Evolutionary conservation across 352 stramenopile genomes (phyloP).

Genomic region (Globisporangium perplexum): DNA sequence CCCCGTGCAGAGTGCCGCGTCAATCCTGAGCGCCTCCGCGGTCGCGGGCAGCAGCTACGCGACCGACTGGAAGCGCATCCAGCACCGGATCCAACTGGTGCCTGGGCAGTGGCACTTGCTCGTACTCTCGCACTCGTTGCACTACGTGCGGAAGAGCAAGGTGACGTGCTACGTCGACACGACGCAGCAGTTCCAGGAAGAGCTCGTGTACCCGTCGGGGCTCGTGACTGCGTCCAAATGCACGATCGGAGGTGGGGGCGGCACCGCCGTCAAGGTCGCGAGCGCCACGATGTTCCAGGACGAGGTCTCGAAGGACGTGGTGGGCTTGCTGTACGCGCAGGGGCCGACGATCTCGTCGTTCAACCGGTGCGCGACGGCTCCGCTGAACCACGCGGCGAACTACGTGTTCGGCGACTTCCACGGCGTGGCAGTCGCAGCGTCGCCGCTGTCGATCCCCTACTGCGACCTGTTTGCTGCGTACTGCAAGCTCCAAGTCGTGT

Average conservation of each 20-base stretch:
- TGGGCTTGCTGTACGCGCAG: slow-evolving; percentile 55
- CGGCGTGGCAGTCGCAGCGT: slow-evolving; percentile 33
- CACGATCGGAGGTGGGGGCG: slow-evolving; percentile 46
- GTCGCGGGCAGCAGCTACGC: slow-evolving; percentile 11
- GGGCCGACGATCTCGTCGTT: slow-evolving; percentile 60
- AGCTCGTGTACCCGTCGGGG: slow-evolving; percentile 71
- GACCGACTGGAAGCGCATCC: slow-evolving; percentile 60
- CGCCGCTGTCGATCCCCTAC: slow-evolving; percentile 32
- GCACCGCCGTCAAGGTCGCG: slow-evolving; percentile 37
- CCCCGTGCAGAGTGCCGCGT: slow-evolving; percentile 23
- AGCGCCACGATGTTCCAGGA: slow-evolving; percentile 82
- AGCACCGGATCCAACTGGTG: slow-evolving; percentile 29
- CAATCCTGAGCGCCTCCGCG: slow-evolving; percentile 27
- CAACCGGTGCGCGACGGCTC: slow-evolving; percentile 34
- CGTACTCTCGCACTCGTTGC: slow-evolving; percentile 67
- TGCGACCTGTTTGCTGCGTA: slow-evolving; percentile 31
- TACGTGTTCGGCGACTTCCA: slow-evolving; percentile 47
- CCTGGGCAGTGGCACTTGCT: slow-evolving; percentile 63
- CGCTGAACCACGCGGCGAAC: slow-evolving; percentile 11
- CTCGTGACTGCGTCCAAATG: slow-evolving; percentile 73
- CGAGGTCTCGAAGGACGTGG: slow-evolving; percentile 41
- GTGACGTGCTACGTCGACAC: slow-evolving; percentile 69
- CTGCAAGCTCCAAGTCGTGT: slow-evolving; percentile 67
- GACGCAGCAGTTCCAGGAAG: slow-evolving; percentile 56
- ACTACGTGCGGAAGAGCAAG: slow-evolving; percentile 85